phyloP scores from a whole-genome alignment of 805 yeast genomes.

The Candida sanyiensis region DNA sequence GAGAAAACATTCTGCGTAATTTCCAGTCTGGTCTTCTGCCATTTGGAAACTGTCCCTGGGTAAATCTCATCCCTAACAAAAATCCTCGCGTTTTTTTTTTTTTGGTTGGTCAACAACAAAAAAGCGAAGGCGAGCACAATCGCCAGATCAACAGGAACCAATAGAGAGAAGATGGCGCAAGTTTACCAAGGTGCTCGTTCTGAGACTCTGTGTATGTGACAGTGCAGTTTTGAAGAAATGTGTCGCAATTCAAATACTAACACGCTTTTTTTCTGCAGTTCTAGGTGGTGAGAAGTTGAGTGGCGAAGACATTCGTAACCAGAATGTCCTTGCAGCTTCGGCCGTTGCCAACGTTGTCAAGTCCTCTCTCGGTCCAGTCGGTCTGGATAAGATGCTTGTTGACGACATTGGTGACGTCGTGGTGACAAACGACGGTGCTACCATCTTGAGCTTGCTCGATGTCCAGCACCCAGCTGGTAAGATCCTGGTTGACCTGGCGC shows the following conservation, averaged over 20 bases:
- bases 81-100: conserved; percentile 1
- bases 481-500: conserved; percentile 93
- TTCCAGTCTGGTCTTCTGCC: background rate
- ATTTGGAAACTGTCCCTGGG: conserved; percentile 2
- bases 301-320: conserved; percentile 95
- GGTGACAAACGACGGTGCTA: conserved; percentile 98
- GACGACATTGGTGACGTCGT: conserved; percentile 99
- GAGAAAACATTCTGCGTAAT: conserved; percentile 3
- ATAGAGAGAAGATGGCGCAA: conserved; percentile 36
- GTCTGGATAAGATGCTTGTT: conserved; percentile 95
- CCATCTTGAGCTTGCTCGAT: conserved; percentile 82
- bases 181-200: conserved; percentile 80
- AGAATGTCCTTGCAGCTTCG: conserved; percentile 94
- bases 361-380: conserved; percentile 96
- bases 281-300: conserved; percentile 93
- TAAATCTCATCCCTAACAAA: conserved; percentile 17
- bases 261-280: conserved; percentile 37
- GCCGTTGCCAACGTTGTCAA: conserved; percentile 98
- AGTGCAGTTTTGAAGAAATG: background rate
- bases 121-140: conserved; percentile 5
- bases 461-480: conserved; percentile 99
- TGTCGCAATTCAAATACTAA: conserved; percentile 10
- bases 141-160: background rate
- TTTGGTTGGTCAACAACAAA: background rate
- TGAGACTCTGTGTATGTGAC: conserved; percentile 66